Evolutionary conservation across 2,329 filamentous ascomycete genomes (phyloP).

Genomic region (Amphichorda felina): DNA sequence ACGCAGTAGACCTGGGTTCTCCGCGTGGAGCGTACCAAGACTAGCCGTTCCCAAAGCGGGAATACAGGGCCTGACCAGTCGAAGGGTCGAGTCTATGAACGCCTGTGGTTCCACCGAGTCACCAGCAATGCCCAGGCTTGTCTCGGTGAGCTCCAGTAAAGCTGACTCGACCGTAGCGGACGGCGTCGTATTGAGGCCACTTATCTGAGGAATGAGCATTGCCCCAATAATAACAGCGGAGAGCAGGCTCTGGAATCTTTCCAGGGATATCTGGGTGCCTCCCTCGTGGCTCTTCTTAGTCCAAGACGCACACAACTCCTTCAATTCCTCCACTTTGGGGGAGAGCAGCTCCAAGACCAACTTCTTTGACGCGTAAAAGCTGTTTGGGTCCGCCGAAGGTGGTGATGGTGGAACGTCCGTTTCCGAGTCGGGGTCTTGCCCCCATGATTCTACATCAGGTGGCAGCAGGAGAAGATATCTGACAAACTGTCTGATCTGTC

Average conservation of each 20-base stretch:
- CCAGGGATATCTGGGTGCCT: slow-evolving; percentile 35
- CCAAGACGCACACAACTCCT: slow-evolving; percentile 34
- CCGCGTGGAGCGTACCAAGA: slow-evolving; percentile 23
- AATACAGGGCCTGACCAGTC: slow-evolving; percentile 30
- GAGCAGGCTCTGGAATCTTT: slow-evolving; percentile 39
- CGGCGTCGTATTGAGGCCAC: slow-evolving; percentile 32
- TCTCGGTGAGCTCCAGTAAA: slow-evolving; percentile 27
- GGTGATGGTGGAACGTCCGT: slow-evolving; percentile 1
- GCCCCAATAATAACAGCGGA: slow-evolving; percentile 32
- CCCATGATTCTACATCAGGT: slow-evolving; percentile 5
- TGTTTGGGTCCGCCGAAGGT: slow-evolving; percentile 16
- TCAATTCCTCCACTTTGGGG: slow-evolving; percentile 38
- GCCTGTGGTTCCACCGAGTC: slow-evolving; percentile 30
- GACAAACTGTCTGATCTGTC: slow-evolving; percentile 29
- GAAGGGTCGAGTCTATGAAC: slow-evolving; percentile 34
- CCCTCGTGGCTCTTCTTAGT: slow-evolving; percentile 29
- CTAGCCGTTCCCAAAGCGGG: slow-evolving; percentile 27
- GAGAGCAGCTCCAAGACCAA: slow-evolving; percentile 40
- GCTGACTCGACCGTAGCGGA: slow-evolving; percentile 34
- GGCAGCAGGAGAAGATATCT: slow-evolving; percentile 45
- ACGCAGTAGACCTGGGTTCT: slow-evolving; percentile 26
- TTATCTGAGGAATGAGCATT: slow-evolving; percentile 34
- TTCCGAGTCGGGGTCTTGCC: not conserved
- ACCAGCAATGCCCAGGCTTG: slow-evolving; percentile 25
- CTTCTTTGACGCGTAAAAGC: slow-evolving; percentile 31